Percentiles rank a stretch among this genome's conserved stretches.
Evolutionary conservation across 2,329 filamentous ascomycete genomes (phyloP).

Genomic region (Seiridium cupressi): DNA sequence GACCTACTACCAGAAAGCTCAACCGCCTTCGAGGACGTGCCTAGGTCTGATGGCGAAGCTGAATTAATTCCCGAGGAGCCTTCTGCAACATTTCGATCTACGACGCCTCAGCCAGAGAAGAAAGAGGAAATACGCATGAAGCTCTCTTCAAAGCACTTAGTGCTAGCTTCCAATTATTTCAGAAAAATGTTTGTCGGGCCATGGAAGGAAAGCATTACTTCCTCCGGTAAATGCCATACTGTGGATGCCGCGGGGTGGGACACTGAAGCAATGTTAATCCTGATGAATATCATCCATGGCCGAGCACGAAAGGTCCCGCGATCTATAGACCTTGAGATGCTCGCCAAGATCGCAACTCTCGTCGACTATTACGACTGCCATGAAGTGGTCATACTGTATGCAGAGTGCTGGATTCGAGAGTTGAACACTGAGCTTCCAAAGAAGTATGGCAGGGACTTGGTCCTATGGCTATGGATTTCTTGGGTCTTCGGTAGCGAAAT

Average conservation of each 20-base stretch:
- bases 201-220: constrained; percentile 11
- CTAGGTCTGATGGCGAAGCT: background rate
- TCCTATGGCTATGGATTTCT: constrained; percentile 10
- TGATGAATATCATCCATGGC: constrained; percentile 26
- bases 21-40: background rate
- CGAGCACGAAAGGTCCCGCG: constrained; percentile 19
- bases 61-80: background rate
- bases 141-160: constrained; percentile 16
- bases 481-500: constrained; percentile 7
- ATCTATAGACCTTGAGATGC: constrained; percentile 16
- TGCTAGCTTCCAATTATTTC: constrained; percentile 14
- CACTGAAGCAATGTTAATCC: constrained; percentile 6
- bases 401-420: constrained; percentile 11
- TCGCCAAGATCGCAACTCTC: constrained; percentile 24
- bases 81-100: background rate
- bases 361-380: constrained; percentile 29
- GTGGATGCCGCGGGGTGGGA: constrained; percentile 20
- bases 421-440: background rate
- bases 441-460: constrained; percentile 7
- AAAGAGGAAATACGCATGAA: background rate
- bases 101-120: background rate
- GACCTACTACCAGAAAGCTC: background rate
- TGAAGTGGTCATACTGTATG: constrained; percentile 18
- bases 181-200: constrained; percentile 5
- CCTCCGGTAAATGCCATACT: background rate